Evolutionary conservation across 495 filamentous ascomycete species (phyloP).

Genomic region (Cercophora scortea): DNA sequence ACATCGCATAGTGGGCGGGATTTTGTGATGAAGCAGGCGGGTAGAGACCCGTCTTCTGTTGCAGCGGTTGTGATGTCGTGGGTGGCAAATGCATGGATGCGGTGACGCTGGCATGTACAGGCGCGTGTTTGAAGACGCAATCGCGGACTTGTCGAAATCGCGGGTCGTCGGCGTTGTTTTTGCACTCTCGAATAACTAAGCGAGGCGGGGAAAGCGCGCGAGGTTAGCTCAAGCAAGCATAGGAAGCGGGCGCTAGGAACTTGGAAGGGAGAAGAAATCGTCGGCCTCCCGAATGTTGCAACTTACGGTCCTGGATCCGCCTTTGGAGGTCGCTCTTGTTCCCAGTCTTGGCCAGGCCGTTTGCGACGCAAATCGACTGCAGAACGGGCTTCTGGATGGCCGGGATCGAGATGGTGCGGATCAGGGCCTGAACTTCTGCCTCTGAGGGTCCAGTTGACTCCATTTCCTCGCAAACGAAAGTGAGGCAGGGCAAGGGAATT

Average conservation of each 20-base stretch:
- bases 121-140: slow-evolving; percentile 7
- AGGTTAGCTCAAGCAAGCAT: background rate
- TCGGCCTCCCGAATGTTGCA: background rate
- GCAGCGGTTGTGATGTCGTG: background rate
- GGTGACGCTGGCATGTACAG: background rate
- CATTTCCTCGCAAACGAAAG: too few relatives aligned
- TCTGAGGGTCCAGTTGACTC: background rate
- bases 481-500: too few relatives aligned
- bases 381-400: slow-evolving; percentile 59
- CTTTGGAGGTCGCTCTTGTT: slow-evolving; percentile 72
- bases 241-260: background rate
- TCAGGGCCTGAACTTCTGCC: slow-evolving; percentile 34
- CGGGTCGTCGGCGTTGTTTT: slow-evolving; percentile 5
- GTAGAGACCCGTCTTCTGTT: background rate
- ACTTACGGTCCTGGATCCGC: slow-evolving; percentile 63
- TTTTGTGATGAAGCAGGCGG: background rate
- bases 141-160: slow-evolving; percentile 16
- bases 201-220: background rate
- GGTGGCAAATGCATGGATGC: background rate
- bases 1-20: slow-evolving; percentile 6
- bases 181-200: slow-evolving; percentile 15
- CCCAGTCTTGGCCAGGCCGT: slow-evolving; percentile 65
- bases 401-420: slow-evolving; percentile 18
- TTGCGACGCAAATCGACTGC: slow-evolving; percentile 60
- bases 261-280: background rate